These are phyloP conservation scores for Colletotrichum graminicola DNA, from an alignment of 2,329 filamentous ascomycete species.

Conservation along the genomic window DNA sequence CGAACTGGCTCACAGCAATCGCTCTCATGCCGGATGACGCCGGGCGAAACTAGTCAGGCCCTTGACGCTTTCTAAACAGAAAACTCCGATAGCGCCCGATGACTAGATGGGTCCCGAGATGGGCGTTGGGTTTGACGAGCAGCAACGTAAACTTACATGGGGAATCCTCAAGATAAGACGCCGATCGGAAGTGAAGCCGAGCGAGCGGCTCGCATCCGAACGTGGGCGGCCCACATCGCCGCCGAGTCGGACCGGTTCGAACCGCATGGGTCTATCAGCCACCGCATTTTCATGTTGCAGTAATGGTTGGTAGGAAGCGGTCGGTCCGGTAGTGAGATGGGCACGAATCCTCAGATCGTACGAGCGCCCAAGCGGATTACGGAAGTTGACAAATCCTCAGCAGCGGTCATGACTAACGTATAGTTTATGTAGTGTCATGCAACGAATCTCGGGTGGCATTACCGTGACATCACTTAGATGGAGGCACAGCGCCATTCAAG, in stretches of 20 bases:
- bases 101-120: background rate
- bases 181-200: constrained; percentile 24
- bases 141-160: background rate
- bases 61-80: background rate
- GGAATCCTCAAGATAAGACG: constrained; percentile 1
- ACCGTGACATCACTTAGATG: background rate
- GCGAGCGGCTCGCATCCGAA: constrained; percentile 17
- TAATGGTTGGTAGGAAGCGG: too few species aligned
- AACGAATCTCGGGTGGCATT: background rate
- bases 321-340: background rate
- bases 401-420: background rate
- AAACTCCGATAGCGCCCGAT: background rate
- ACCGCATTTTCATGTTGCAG: too few species aligned
- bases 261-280: background rate
- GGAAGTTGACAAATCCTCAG: background rate
- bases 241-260: background rate
- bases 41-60: background rate
- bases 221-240: background rate
- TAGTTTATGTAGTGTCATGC: background rate
- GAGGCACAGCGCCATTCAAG: background rate
- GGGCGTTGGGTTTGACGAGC: background rate
- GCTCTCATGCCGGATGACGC: background rate
- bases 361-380: background rate
- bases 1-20: background rate
- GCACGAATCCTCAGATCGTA: background rate